phyloP scores from a whole-genome alignment of 2,329 filamentous ascomycete genomes.

The Exserohilum turcica region DNA sequence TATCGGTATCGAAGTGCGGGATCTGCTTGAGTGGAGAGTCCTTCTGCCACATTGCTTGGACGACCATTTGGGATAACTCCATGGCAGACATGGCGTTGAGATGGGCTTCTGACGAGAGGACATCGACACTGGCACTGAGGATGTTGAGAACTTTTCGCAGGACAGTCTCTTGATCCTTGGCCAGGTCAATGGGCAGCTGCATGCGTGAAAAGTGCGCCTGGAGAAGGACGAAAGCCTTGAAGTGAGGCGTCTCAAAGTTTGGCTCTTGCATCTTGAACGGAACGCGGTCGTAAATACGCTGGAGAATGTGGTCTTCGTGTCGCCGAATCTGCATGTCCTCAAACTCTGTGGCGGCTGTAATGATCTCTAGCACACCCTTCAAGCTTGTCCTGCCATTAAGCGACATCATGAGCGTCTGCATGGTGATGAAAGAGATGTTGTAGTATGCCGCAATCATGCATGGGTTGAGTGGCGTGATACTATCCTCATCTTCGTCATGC shows the following conservation, averaged over 20 bases:
- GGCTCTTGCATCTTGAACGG: slow-evolving; percentile 93
- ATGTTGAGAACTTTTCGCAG: slow-evolving; percentile 83
- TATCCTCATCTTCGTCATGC: slow-evolving; percentile 85
- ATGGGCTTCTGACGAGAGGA: slow-evolving; percentile 92
- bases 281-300: slow-evolving; percentile 90
- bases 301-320: slow-evolving; percentile 85
- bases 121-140: slow-evolving; percentile 89
- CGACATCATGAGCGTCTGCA: slow-evolving; percentile 97
- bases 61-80: slow-evolving; percentile 99
- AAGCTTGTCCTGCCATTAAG: slow-evolving; percentile 87
- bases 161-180: slow-evolving; percentile 92
- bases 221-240: slow-evolving; percentile 96
- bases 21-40: slow-evolving; percentile 98
- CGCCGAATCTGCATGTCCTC: slow-evolving; percentile 92
- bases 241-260: slow-evolving; percentile 90
- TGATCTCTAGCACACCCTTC: slow-evolving; percentile 95
- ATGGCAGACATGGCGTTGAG: slow-evolving; percentile 98
- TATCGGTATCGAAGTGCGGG: slow-evolving; percentile 85
- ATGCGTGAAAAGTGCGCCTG: slow-evolving; percentile 98
- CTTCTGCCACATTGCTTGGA: slow-evolving; percentile 98
- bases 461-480: slow-evolving; percentile 85
- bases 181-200: slow-evolving; percentile 92
- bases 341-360: slow-evolving; percentile 95
- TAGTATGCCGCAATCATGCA: slow-evolving; percentile 99
- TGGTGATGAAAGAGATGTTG: slow-evolving; percentile 98